phyloP scores from a whole-genome alignment of 2,329 filamentous ascomycete species.

The Aureobasidium sp. region DNA sequence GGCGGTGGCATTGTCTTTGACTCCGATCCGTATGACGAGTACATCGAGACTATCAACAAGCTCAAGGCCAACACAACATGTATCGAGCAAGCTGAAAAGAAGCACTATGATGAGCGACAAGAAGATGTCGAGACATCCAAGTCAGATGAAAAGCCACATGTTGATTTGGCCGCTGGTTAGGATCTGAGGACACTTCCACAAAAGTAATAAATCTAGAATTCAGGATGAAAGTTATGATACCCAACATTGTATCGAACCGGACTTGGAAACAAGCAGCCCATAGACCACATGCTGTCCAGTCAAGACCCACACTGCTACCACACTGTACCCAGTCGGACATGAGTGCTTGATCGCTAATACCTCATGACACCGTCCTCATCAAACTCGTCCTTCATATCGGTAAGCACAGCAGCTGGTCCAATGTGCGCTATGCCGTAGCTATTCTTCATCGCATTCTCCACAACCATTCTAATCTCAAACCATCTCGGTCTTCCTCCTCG shows the following conservation, averaged over 20 bases:
- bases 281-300: too few species aligned
- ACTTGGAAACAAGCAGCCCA: background rate
- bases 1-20: constrained; percentile 91
- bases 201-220: background rate
- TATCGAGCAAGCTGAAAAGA: constrained; percentile 74
- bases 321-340: too few species aligned
- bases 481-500: background rate
- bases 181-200: background rate
- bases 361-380: background rate
- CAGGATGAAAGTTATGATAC: constrained; percentile 6
- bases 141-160: constrained; percentile 10
- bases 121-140: constrained; percentile 10
- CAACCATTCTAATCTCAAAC: background rate
- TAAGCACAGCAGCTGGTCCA: background rate
- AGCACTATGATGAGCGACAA: constrained; percentile 47
- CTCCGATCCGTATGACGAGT: constrained; percentile 84
- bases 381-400: background rate
- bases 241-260: background rate
- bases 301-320: too few species aligned
- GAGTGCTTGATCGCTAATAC: too few species aligned
- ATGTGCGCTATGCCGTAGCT: background rate
- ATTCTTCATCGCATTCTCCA: background rate
- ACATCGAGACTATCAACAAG: constrained; percentile 97
- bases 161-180: constrained; percentile 17
- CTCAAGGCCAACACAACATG: constrained; percentile 82